Evolutionary conservation across 768 basidiomycete species (phyloP).

Genomic region (Floccularia luteovirens): DNA sequence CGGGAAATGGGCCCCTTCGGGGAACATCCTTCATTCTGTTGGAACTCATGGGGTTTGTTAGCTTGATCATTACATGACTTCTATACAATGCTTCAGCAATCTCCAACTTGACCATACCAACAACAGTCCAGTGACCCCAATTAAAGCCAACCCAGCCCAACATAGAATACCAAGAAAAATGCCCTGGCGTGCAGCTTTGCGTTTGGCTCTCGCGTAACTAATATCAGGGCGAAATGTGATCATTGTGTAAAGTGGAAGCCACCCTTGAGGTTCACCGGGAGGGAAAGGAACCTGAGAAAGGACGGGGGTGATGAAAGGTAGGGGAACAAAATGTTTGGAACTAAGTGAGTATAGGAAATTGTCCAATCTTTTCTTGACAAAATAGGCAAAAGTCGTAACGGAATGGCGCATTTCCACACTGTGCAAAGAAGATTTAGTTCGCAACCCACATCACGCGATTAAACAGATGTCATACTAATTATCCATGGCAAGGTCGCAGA

Average conservation of each 20-base stretch:
- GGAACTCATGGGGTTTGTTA: slow-evolving; percentile 22
- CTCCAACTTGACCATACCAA: slow-evolving; percentile 28
- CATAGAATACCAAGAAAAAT: slow-evolving; percentile 44
- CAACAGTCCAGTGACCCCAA: slow-evolving; percentile 37
- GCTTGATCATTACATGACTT: slow-evolving; percentile 18
- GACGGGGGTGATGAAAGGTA: slow-evolving; percentile 36
- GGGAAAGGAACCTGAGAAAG: slow-evolving; percentile 52
- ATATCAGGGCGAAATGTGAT: slow-evolving; percentile 96
- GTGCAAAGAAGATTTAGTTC: slow-evolving; percentile 15
- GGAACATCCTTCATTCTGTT: no score
- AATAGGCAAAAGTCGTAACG: slow-evolving; percentile 75
- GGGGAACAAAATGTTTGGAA: slow-evolving; percentile 36
- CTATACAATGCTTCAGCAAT: slow-evolving; percentile 19
- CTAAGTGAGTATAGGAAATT: slow-evolving; percentile 61
- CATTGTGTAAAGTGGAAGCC: slow-evolving; percentile 96
- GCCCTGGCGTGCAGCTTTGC: slow-evolving; percentile 65
- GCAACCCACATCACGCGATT: slow-evolving; percentile 4
- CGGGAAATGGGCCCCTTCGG: neutral
- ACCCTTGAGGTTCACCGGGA: slow-evolving; percentile 54
- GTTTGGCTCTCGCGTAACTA: slow-evolving; percentile 76
- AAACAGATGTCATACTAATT: slow-evolving; percentile 75
- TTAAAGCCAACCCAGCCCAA: slow-evolving; percentile 36
- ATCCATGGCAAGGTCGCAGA: slow-evolving; percentile 87
- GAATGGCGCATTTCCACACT: slow-evolving; percentile 94
- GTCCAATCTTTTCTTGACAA: slow-evolving; percentile 76